Percentiles rank a stretch among this genome's conserved stretches.
Evolutionary conservation across 805 yeast genomes (phyloP).

Genomic region (Lipomyces yamanashiensis): DNA sequence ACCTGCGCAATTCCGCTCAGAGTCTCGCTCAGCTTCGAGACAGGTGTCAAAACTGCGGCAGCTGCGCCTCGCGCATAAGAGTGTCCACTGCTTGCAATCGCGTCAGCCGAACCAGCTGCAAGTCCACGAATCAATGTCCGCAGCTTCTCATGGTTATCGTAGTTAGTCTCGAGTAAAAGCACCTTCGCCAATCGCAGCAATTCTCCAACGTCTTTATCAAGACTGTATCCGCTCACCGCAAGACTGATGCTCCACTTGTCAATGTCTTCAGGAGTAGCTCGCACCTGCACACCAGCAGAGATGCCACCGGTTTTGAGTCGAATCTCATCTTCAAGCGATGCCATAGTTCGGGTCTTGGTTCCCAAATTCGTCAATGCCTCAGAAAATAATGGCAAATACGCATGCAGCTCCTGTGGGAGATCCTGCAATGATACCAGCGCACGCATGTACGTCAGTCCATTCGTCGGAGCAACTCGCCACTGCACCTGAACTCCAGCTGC

Average conservation of each 20-base stretch:
- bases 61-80: conserved; percentile 74
- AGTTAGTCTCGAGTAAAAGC: conserved; percentile 70
- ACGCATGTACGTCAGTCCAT: conserved; percentile 78
- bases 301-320: conserved; percentile 85
- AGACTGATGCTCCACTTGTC: conserved; percentile 52
- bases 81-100: conserved; percentile 87
- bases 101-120: conserved; percentile 76
- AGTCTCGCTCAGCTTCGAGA: conserved; percentile 64
- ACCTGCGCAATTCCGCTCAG: conserved; percentile 80
- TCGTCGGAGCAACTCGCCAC: conserved; percentile 67
- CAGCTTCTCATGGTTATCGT: conserved; percentile 68
- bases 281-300: conserved; percentile 61
- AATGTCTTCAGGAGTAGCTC: conserved; percentile 60
- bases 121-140: conserved; percentile 71
- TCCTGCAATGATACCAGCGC: conserved; percentile 64
- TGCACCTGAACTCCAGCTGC: conserved; percentile 44
- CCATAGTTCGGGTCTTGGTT: conserved; percentile 70
- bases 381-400: conserved; percentile 75
- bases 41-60: conserved; percentile 62
- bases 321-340: conserved; percentile 82
- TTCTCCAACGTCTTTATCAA: conserved; percentile 64
- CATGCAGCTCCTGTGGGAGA: conserved; percentile 65
- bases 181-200: conserved; percentile 71
- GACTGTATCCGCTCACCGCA: conserved; percentile 67
- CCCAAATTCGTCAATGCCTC: conserved; percentile 86